Percentiles rank a stretch among this genome's conserved stretches.
These are phyloP conservation scores for Scutellaria minor DNA, from an alignment of 257 asterid species.

Conservation along the genomic window DNA sequence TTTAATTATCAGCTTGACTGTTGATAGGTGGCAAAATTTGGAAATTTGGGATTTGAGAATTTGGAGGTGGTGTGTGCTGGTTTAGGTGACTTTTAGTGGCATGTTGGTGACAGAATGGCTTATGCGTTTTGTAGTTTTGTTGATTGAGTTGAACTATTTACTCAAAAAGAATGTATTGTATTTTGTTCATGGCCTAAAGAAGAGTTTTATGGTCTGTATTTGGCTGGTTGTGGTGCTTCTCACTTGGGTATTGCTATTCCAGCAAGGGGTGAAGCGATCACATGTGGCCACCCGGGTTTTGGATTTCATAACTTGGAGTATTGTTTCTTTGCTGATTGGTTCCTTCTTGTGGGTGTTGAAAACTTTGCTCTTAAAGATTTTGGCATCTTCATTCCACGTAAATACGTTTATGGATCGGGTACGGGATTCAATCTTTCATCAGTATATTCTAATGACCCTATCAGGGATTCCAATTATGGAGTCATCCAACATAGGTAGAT, in stretches of 20 bases:
- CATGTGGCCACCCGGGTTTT: conserved; percentile 41
- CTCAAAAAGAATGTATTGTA: conserved; percentile 75
- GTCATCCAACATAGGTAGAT: conserved; percentile 53
- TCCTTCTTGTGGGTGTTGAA: conserved; percentile 80
- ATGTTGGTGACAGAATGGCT: conserved; percentile 66
- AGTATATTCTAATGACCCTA: conserved; percentile 63
- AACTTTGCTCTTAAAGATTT: conserved; percentile 69
- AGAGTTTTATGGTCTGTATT: conserved; percentile 66
- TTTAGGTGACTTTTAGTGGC: conserved; percentile 81
- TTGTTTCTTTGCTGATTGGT: conserved; percentile 63
- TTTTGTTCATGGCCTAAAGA: conserved; percentile 75
- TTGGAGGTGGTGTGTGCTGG: conserved; percentile 79
- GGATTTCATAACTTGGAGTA: conserved; percentile 69
- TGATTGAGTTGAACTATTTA: conserved; percentile 79
- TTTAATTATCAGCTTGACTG: conserved; percentile 57
- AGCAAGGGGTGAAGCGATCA: conserved; percentile 48
- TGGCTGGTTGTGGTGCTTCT: conserved; percentile 72
- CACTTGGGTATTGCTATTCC: conserved; percentile 69
- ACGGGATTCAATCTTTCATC: conserved; percentile 77
- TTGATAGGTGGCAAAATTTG: conserved; percentile 42
- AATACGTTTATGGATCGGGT: conserved; percentile 84
- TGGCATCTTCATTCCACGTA: conserved; percentile 83
- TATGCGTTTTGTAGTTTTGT: conserved; percentile 61
- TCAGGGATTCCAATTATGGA: conserved; percentile 80
- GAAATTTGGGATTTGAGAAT: conserved; percentile 57